Conservation (phyloP, 192 early-diverging fungal species). For the Coemansia sp. region DNA sequence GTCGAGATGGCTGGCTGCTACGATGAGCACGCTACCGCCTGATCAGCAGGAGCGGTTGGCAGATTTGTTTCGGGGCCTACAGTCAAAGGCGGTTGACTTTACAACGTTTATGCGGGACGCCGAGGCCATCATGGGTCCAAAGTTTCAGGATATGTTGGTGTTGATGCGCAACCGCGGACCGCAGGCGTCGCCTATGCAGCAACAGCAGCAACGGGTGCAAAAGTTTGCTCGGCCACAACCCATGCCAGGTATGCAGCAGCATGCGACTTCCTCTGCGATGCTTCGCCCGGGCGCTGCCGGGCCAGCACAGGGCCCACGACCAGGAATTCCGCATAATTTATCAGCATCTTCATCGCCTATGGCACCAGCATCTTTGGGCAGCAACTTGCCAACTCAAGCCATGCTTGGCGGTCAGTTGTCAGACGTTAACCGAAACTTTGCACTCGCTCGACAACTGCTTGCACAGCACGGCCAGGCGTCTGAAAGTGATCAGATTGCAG, state of each 20-base stretch:
- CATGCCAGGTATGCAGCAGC: background rate
- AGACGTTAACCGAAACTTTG: conserved; percentile 14
- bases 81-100: conserved; percentile 38
- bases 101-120: conserved; percentile 38
- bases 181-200: background rate
- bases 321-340: conserved; percentile 15
- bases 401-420: background rate
- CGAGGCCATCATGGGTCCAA: conserved; percentile 43
- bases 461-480: conserved; percentile 12
- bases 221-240: conserved; percentile 8
- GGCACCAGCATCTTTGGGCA: conserved; percentile 4
- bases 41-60: conserved; percentile 46
- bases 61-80: conserved; percentile 39
- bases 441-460: conserved; percentile 24
- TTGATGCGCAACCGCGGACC: conserved; percentile 37
- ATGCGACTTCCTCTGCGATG: conserved; percentile 2
- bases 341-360: conserved; percentile 7
- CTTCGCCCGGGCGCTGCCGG: conserved; percentile 10
- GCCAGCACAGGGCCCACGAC: conserved; percentile 6
- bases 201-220: conserved; percentile 13
- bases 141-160: conserved; percentile 40
- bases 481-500: conserved; percentile 1
- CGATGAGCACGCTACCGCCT: conserved; percentile 42
- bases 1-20: conserved; percentile 40
- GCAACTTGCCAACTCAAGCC: conserved; percentile 2